These are phyloP conservation scores for Fomes fomentarius DNA, from an alignment of 1,284 basidiomycete species.

Conservation along the genomic window DNA sequence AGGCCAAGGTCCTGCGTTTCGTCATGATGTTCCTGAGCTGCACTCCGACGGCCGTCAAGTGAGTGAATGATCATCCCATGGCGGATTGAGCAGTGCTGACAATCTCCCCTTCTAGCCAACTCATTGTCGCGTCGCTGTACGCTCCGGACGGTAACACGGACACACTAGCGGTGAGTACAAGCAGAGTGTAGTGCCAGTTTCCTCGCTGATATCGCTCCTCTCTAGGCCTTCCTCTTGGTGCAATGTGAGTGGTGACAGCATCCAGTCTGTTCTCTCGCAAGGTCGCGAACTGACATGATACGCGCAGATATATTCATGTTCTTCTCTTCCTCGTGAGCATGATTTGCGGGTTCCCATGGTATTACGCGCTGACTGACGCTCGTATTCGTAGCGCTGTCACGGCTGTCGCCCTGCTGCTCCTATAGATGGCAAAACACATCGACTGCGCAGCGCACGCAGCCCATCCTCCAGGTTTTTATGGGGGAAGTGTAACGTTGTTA, in stretches of 20 bases:
- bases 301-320: conserved; percentile 41
- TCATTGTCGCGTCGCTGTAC: conserved; percentile 43
- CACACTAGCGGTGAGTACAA: conserved; percentile 38
- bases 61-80: conserved; percentile 8
- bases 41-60: conserved; percentile 43
- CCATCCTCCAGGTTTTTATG: neutral
- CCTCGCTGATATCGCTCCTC: neutral
- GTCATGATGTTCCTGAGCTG: conserved; percentile 47
- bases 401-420: conserved; percentile 19
- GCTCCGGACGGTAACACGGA: conserved; percentile 41
- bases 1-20: conserved; percentile 44
- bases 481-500: neutral
- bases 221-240: conserved; percentile 41
- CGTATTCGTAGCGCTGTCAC: conserved; percentile 15
- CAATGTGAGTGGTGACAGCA: conserved; percentile 37
- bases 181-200: neutral
- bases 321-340: conserved; percentile 41
- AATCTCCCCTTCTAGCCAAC: conserved; percentile 33
- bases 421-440: neutral
- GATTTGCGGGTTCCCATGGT: too few species aligned
- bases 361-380: neutral
- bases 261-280: neutral
- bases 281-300: neutral
- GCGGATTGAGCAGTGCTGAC: too few species aligned
- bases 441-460: neutral